Percentiles rank a stretch among this genome's conserved stretches.
Conservation (phyloP, 139 green algal genomes). For the Chlamydomonas applanata region DNA sequence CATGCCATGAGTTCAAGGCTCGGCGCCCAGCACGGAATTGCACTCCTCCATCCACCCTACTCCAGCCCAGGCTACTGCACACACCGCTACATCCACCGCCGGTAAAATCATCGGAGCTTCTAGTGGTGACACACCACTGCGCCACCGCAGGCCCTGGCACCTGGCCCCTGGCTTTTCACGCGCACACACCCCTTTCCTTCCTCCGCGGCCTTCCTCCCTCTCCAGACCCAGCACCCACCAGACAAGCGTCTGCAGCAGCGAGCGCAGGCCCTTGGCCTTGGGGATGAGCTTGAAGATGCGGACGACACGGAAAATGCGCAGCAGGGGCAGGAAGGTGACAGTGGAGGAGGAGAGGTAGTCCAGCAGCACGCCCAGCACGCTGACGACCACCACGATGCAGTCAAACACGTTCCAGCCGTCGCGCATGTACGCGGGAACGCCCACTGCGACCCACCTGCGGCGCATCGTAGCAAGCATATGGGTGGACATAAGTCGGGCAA, state of each 20-base stretch:
- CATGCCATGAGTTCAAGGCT: no score
- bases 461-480: conserved; percentile 33
- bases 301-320: conserved; percentile 66
- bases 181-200: neutral
- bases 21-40: no score
- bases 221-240: conserved; percentile 31
- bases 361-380: conserved; percentile 37
- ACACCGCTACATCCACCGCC: no score
- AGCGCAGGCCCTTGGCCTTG: conserved; percentile 63
- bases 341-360: conserved; percentile 31
- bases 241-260: conserved; percentile 70
- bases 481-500: no score
- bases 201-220: neutral
- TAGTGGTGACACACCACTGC: no score
- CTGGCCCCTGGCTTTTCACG: neutral
- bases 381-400: conserved; percentile 53
- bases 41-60: no score
- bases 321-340: conserved; percentile 55
- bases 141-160: neutral
- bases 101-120: no score
- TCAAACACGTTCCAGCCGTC: conserved; percentile 76
- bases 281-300: conserved; percentile 75
- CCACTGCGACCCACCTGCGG: conserved; percentile 50
- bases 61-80: no score
- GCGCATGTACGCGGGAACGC: conserved; percentile 20